Evolutionary conservation across 306 rosid genomes (phyloP).

Genomic region (Herpetospermum pedunculosum): DNA sequence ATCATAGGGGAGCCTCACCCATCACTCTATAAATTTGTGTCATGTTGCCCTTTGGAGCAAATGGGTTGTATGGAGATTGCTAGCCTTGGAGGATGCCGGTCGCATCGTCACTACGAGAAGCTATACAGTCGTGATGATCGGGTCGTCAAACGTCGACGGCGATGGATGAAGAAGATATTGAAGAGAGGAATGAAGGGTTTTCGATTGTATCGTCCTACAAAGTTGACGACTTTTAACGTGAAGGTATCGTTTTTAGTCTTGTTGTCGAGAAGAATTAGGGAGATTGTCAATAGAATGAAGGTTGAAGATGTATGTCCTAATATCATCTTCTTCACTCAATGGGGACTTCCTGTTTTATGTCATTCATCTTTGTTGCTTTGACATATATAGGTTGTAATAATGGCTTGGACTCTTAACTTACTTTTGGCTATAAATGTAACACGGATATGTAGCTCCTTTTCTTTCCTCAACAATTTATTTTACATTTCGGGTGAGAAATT

Average conservation of each 20-base stretch:
- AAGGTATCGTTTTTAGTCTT: slow-evolving; percentile 18
- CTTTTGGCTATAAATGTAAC: no score
- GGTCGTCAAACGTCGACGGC: neutral
- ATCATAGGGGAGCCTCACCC: neutral
- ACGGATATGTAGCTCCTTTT: no score
- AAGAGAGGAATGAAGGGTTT: slow-evolving; percentile 1
- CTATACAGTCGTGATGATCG: neutral
- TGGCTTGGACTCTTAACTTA: neutral
- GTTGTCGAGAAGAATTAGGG: slow-evolving; percentile 31
- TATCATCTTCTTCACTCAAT: slow-evolving; percentile 39
- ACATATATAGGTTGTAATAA: neutral
- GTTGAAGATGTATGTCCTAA: slow-evolving; percentile 27
- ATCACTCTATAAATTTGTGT: neutral
- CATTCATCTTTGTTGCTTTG: slow-evolving; percentile 7
- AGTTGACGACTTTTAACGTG: slow-evolving; percentile 23
- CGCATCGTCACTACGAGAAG: neutral
- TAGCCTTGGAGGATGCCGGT: neutral
- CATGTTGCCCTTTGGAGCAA: neutral
- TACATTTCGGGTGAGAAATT: no score
- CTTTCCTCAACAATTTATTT: no score
- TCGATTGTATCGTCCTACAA: neutral
- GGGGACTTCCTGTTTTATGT: slow-evolving; percentile 63
- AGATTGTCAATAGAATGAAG: slow-evolving; percentile 31
- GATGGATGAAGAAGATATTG: neutral
- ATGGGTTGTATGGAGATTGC: neutral